A percentile compares a stretch with the other conserved stretches of the same genome.
These are phyloP conservation scores for bread wheat (Triticum aestivum) DNA, from an alignment of 176 grass and related monocot species.

Conservation along the genomic window IWGSC_CS_RefSeq_v2.1 NC_057799.1:531650228-531650727, in stretches of 20 bases:
- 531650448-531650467: not conserved
- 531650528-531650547: no score
- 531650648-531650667: no score
- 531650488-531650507: no score
- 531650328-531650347: not conserved
- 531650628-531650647: no score
- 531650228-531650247: not conserved
- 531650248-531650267: not conserved
- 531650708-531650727: slow-evolving; percentile 9
- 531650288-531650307: not conserved
- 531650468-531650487: not conserved
- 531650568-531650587: no score
- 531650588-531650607: no score
- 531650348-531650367: not conserved
- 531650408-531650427: not conserved
- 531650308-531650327: not conserved
- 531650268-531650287: not conserved
- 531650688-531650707: not conserved
- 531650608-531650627: no score
- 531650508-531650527: no score
- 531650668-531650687: no score
- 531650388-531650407: not conserved
- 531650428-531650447: not conserved
- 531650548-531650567: no score
- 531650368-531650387: not conserved